Evolutionary conservation across 2,329 filamentous ascomycete species (phyloP).

Genomic region (Xylaria polymorpha): DNA sequence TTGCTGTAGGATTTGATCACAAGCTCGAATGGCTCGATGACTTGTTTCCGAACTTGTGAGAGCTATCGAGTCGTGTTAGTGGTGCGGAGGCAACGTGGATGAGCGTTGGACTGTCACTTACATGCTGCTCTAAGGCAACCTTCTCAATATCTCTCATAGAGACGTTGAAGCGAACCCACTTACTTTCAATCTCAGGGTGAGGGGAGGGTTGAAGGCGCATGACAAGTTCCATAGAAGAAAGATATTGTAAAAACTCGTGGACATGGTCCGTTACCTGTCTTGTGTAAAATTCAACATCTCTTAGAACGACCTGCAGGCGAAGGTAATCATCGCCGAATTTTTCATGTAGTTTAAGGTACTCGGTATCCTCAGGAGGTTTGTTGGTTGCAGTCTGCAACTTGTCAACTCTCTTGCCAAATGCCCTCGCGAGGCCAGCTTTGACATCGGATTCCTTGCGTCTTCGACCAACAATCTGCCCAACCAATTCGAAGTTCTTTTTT

Average conservation of each 20-base stretch:
- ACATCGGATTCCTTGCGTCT: constrained; percentile 92
- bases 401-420: constrained; percentile 88
- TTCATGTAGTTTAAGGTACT: constrained; percentile 83
- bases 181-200: constrained; percentile 88
- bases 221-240: constrained; percentile 84
- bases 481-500: constrained; percentile 93
- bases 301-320: constrained; percentile 88
- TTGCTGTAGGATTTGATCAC: constrained; percentile 84
- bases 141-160: constrained; percentile 87
- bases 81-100: background rate
- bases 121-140: constrained; percentile 85
- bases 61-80: constrained; percentile 56
- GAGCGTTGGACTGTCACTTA: constrained; percentile 57
- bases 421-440: constrained; percentile 84
- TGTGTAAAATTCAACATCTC: constrained; percentile 93
- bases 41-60: constrained; percentile 77
- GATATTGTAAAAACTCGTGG: constrained; percentile 81
- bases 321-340: constrained; percentile 94
- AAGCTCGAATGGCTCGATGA: constrained; percentile 85
- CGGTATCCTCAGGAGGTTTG: constrained; percentile 78
- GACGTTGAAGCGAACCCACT: constrained; percentile 92
- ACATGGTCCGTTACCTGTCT: constrained; percentile 84
- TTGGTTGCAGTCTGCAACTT: constrained; percentile 76
- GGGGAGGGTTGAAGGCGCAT: constrained; percentile 77
- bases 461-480: constrained; percentile 86